phyloP scores from a whole-genome alignment of 495 filamentous ascomycete species.

The Penicillium crystallinum region DNA sequence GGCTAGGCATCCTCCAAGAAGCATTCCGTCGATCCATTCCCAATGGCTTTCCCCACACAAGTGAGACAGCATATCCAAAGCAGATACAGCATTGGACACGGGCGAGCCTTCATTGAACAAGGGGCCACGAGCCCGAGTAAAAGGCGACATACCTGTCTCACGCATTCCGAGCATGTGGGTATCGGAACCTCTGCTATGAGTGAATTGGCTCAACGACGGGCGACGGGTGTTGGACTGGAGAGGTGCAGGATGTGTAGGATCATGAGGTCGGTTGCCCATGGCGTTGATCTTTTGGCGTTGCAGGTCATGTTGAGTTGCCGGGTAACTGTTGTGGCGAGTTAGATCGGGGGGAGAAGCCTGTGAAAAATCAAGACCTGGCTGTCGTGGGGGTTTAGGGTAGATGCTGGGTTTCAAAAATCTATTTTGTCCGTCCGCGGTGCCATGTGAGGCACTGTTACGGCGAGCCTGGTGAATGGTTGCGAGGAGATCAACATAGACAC shows the following conservation, averaged over 20 bases:
- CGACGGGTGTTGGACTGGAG: constrained; percentile 20
- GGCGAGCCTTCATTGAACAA: constrained; percentile 33
- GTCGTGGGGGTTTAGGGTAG: constrained; percentile 59
- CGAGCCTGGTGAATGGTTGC: constrained; percentile 63
- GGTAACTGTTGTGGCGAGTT: constrained; percentile 41
- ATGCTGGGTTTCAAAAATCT: constrained; percentile 51
- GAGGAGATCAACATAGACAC: constrained; percentile 81
- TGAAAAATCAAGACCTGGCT: constrained; percentile 42
- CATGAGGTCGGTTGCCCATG: constrained; percentile 8
- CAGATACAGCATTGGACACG: constrained; percentile 52
- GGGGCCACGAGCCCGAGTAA: constrained; percentile 32
- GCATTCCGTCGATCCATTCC: constrained; percentile 94
- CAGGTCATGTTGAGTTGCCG: constrained; percentile 34
- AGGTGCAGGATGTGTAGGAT: constrained; percentile 6
- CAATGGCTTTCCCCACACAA: constrained; percentile 83
- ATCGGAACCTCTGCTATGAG: constrained; percentile 23
- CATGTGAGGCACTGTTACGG: constrained; percentile 37
- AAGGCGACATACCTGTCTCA: constrained; percentile 25
- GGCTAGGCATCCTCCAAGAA: constrained; percentile 86
- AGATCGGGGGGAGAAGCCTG: constrained; percentile 22
- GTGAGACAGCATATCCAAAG: constrained; percentile 73
- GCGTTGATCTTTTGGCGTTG: constrained; percentile 19
- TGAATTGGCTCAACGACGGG: constrained; percentile 26
- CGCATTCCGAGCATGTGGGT: constrained; percentile 26
- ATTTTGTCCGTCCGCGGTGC: constrained; percentile 29